Evolutionary conservation across 1,139 yeast genomes (phyloP).

Genomic region (Tardiomyces depauwii): DNA sequence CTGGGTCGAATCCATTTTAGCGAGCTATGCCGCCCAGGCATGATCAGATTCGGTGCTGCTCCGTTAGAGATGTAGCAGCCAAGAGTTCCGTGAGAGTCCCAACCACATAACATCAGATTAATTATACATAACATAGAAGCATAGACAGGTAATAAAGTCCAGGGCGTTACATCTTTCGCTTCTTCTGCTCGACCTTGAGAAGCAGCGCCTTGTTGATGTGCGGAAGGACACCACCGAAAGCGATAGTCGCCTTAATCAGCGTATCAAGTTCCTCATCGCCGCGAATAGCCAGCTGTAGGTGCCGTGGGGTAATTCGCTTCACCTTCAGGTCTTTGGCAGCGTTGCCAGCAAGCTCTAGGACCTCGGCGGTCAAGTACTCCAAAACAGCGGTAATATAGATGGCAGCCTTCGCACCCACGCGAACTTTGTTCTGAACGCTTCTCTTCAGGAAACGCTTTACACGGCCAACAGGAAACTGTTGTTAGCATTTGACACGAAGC

Average conservation of each 20-base stretch:
- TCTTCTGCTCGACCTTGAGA: slow-evolving; percentile 85
- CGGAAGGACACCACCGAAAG: slow-evolving; percentile 99
- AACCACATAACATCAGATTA: no score
- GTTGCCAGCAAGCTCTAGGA: slow-evolving; percentile 95
- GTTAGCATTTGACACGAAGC: slow-evolving; percentile 2
- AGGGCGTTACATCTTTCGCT: slow-evolving; percentile 28
- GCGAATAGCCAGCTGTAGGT: slow-evolving; percentile 94
- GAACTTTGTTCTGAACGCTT: slow-evolving; percentile 83
- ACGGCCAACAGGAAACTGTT: slow-evolving; percentile 88
- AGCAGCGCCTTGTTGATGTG: slow-evolving; percentile 90
- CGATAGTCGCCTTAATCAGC: slow-evolving; percentile 93
- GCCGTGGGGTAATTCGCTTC: slow-evolving; percentile 98
- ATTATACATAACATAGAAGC: no score
- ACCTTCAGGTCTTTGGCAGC: slow-evolving; percentile 98
- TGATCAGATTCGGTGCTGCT: no score
- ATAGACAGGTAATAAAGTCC: no score
- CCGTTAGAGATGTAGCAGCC: no score
- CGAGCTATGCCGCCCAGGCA: no score
- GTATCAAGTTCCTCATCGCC: slow-evolving; percentile 98
- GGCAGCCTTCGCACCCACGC: slow-evolving; percentile 97
- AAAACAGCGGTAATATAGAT: slow-evolving; percentile 93
- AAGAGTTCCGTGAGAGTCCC: no score
- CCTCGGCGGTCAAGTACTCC: slow-evolving; percentile 97
- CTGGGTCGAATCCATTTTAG: no score
- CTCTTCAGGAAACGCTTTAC: slow-evolving; percentile 88